Evolutionary conservation across 345 rosid genomes (phyloP).

Genomic region (Corchorus olitorius): DNA sequence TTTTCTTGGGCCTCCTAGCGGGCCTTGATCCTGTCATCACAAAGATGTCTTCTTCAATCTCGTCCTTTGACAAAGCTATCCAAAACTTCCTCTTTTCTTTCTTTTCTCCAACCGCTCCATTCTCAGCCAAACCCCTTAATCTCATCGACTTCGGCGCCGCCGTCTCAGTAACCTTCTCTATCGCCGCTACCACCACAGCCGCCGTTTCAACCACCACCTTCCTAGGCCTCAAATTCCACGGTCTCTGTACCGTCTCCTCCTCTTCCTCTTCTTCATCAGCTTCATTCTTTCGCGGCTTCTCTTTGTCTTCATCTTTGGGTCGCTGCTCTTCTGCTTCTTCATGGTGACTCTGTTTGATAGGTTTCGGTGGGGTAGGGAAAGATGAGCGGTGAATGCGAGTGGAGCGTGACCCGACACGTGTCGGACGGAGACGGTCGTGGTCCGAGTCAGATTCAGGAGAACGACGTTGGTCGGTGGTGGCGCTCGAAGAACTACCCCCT

Average conservation of each 20-base stretch:
- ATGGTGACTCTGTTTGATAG: constrained; percentile 17
- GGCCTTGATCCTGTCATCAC: constrained; percentile 85
- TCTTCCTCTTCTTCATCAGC: constrained; percentile 36
- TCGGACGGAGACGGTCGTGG: constrained; percentile 34
- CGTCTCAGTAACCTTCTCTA: constrained; percentile 33
- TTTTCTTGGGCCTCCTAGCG: constrained; percentile 71
- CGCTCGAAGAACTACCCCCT: constrained; percentile 13
- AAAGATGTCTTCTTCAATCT: constrained; percentile 92
- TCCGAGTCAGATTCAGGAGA: constrained; percentile 36
- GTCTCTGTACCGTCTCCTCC: constrained; percentile 49
- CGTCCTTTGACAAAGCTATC: constrained; percentile 76
- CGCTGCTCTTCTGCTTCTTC: constrained; percentile 19
- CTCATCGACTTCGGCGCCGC: constrained; percentile 63
- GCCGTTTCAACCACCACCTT: constrained; percentile 23
- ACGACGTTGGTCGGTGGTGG: constrained; percentile 16
- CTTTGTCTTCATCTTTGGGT: background rate
- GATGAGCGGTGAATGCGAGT: constrained; percentile 53
- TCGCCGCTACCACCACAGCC: constrained; percentile 21
- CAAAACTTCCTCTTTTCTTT: constrained; percentile 70
- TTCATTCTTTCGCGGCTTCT: constrained; percentile 27
- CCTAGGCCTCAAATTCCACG: constrained; percentile 88
- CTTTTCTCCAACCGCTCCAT: constrained; percentile 44
- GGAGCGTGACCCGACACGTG: constrained; percentile 66
- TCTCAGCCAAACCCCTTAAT: constrained; percentile 63
- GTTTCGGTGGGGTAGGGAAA: constrained; percentile 39